Percentiles rank a stretch among this genome's conserved stretches.
Conservation (phyloP, 139 green algal species). For the Nannochloris sp. region DNA sequence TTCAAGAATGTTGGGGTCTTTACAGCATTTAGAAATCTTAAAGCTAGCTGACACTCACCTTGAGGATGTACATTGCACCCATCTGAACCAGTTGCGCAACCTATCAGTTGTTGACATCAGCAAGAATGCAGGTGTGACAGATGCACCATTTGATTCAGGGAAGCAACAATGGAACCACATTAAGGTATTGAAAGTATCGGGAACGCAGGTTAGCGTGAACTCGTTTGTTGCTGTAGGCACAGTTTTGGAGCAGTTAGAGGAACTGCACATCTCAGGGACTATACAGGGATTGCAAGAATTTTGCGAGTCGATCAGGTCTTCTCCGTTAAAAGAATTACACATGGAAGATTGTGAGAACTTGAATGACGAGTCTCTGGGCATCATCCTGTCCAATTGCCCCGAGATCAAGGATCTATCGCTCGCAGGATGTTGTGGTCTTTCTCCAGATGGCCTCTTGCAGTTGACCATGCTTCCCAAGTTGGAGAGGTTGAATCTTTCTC, state of each 20-base stretch:
- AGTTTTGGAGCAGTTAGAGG: too few relatives aligned
- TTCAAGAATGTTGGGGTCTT: neutral
- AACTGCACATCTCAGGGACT: too few relatives aligned
- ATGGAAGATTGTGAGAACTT: neutral
- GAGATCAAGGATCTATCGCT: neutral
- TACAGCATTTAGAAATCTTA: neutral
- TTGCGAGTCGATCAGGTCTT: too few relatives aligned
- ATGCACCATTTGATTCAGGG: neutral
- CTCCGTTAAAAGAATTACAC: neutral
- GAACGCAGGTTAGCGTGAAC: too few relatives aligned
- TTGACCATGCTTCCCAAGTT: conserved; percentile 4
- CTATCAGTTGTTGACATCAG: neutral
- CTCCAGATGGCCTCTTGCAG: neutral
- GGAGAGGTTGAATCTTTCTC: conserved; percentile 11
- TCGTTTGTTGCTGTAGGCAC: too few relatives aligned
- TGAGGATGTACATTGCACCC: neutral
- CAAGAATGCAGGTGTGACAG: neutral
- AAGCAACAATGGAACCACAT: too few relatives aligned
- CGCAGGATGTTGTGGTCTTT: neutral
- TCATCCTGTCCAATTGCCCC: neutral
- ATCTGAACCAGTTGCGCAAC: neutral
- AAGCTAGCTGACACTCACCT: neutral
- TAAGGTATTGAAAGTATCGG: too few relatives aligned
- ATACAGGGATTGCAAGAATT: too few relatives aligned
- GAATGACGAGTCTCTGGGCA: neutral